Base-by-base conservation (phyloP, 108 stramenopile species). In the Nitzschia sp. region DNA sequence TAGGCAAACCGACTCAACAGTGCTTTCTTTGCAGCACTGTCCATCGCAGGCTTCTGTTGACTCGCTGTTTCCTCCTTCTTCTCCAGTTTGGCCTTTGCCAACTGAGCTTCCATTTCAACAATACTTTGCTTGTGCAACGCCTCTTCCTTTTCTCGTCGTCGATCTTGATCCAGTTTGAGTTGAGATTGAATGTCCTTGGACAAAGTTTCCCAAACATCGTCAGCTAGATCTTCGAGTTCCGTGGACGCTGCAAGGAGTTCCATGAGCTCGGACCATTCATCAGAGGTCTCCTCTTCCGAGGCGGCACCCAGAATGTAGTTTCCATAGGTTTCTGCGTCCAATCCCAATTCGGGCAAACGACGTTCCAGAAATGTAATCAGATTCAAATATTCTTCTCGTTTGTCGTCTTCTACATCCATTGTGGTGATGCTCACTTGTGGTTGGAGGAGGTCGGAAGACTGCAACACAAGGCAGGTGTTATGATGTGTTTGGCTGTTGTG, bases 1-100 rank as follows among this genome's bases (percentile, higher is more conserved):
- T 93, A 93, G n/a, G 76, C 92, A 79, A 65, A 93, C 57, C 85
- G 84, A 50, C 61, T 78, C 78, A 93, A 53, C 65, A 93, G 60
- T 19, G 81, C 79, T 46, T 86, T 69, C 72, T 88, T 86, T 8
- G 82, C 76, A 21, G 79, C 86, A 42, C 82, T 85, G 60, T 86
- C 84, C 14, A 76, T 64, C 39, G 57, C 78, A 15, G 25, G 25
- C 29, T 15, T 29, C 43, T 15, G 57, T 34, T 46, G 42, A 37
- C 41, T 64, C 29, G 34, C 59, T 21, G 9, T 57, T 62, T 51
- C 54, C 71, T 61, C 46, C 65, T n/a, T 17, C 21, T 65, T 59
- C 64, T 44, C 76, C 51, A 70, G 54, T 57, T 85, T 71, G 39
- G 84, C 82, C 20, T 83, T 60, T 51, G 76, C 80, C 38, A 81